Evolutionary conservation across 1,284 basidiomycete genomes (phyloP), one percentile per base, ranked within the genome.

Genomic region (Schizopora paradoxa): DNA sequence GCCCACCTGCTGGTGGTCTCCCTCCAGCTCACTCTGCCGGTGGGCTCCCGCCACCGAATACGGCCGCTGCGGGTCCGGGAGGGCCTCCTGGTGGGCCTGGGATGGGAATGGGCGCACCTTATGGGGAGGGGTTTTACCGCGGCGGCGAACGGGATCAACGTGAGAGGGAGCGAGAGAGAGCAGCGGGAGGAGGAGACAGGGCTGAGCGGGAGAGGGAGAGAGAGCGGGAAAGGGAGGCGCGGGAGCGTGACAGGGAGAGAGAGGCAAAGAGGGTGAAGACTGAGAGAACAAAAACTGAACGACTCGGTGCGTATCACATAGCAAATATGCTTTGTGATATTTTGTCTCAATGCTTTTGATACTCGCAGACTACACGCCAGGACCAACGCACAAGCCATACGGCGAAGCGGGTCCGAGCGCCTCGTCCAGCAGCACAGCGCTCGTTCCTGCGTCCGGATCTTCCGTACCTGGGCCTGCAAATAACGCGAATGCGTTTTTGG

Each of bases 251-350:
- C 13, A 56, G 65, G 43, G 63, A 66, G 4, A 58, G 67, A 16
- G 64, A 67, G 21, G 55, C 59, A 10, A 66, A 66, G 47, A 54
- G 63, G 16, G 51, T 62, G 47, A 65, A 64, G 53, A 66, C 65
- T 1, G 70, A 70, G 46, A 64, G 69, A n/a, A 61, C 63, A 55
- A 66, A 68, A 51, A 52, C 58, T 48, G 63, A 68, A 40, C 58
- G 66, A 53, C 61, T 66, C 57, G 67, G 65, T 68, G 19, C 14
- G 21, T 31, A 11, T 22, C 19, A n/a, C 22, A 26, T 26, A 6
- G 13, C 34, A 19, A 11, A 6, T 13, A 5, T 11, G 6, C 14
- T n/a, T 6, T 5, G 11, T 8, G 6, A 10, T 11, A 36, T 32
- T 11, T 8, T 31, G 33, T 14, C 11, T 27, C 7, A n/a, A 27